Percentiles rank a stretch among this genome's conserved stretches.
phyloP scores from a whole-genome alignment of 169 alveolate genomes.

The Plasmodium inui region DNA sequence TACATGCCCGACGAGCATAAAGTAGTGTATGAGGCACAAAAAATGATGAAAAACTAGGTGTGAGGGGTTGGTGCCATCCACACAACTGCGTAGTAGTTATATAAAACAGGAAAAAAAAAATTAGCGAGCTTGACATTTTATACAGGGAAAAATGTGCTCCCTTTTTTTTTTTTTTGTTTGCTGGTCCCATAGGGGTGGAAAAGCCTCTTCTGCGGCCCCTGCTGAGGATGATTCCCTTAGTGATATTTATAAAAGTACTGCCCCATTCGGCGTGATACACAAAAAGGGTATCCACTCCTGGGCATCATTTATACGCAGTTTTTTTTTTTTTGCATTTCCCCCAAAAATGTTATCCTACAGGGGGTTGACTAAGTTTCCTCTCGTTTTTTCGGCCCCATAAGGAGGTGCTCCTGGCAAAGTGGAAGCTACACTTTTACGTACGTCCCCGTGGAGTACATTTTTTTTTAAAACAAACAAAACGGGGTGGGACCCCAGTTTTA shows the following conservation, averaged over 20 bases:
- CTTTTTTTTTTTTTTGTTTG: background rate
- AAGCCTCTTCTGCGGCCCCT: background rate
- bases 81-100: background rate
- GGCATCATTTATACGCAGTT: background rate
- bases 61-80: background rate
- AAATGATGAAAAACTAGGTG: constrained; percentile 81
- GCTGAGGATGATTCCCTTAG: background rate
- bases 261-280: background rate
- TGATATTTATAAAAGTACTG: background rate
- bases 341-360: background rate
- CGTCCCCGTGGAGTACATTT: background rate
- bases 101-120: background rate
- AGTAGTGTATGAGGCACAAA: constrained; percentile 90
- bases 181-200: too few species aligned
- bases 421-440: background rate
- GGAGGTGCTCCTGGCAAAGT: background rate
- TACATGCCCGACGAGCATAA: constrained; percentile 94
- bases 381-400: background rate
- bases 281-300: background rate
- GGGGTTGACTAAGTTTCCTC: background rate
- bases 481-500: background rate
- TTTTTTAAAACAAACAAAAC: background rate
- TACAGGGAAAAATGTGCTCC: background rate
- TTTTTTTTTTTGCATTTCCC: background rate
- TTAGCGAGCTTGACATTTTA: background rate